phyloP scores from a whole-genome alignment of 345 rosid genomes.

The sweet orange (Citrus sinensis) region DNA sequence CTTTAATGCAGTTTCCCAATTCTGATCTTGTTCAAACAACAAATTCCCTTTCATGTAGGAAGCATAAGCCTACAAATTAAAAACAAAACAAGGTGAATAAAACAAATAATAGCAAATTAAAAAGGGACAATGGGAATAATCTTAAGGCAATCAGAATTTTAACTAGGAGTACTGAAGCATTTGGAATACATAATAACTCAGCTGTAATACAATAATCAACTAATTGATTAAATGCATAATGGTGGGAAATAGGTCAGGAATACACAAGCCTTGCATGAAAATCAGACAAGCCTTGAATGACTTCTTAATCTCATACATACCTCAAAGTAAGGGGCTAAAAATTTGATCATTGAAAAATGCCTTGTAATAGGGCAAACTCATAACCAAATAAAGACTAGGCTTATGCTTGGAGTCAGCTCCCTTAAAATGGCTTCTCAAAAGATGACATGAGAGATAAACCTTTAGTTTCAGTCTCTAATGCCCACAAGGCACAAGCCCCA shows the following conservation, averaged over 20 bases:
- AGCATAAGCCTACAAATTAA: conserved; percentile 79
- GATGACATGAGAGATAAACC: no score
- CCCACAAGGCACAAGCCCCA: not conserved
- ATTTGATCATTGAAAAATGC: not conserved
- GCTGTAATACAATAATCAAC: not conserved
- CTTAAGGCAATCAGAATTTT: not conserved
- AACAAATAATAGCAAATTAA: not conserved
- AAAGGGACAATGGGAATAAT: conserved; percentile 1
- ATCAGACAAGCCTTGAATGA: not conserved
- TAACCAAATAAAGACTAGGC: not conserved
- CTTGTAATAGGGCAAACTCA: not conserved
- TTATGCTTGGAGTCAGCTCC: not conserved
- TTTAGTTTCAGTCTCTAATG: no score
- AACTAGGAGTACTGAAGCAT: not conserved
- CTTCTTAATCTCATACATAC: not conserved
- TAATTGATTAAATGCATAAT: not conserved
- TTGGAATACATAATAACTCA: not conserved
- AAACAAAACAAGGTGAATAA: not conserved
- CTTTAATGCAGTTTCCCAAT: conserved; percentile 89
- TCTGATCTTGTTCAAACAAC: conserved; percentile 93
- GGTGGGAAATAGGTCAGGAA: not conserved
- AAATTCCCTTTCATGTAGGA: conserved; percentile 94
- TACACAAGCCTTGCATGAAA: not conserved
- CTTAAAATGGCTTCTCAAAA: not conserved
- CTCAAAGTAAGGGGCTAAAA: not conserved